Percentiles rank a stretch among this genome's conserved stretches.
Evolutionary conservation across 192 early-diverging fungal species (phyloP).

Genomic region (Gigaspora rosea): DNA sequence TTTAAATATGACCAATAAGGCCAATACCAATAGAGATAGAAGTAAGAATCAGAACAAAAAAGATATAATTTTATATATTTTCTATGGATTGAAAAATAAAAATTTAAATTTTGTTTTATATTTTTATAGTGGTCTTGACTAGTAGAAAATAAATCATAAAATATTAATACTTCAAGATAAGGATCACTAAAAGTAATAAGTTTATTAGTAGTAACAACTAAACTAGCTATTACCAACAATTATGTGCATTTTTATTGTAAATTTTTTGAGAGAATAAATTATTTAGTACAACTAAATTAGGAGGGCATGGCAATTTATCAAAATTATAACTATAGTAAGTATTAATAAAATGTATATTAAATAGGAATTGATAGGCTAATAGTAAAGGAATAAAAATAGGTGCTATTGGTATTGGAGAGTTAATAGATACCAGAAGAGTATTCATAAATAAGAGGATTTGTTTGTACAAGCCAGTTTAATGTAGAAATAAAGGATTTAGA

Average conservation of each 20-base stretch:
- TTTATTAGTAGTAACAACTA: not conserved
- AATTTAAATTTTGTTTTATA: not conserved
- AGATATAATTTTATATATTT: constrained; percentile 3
- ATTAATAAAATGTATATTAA: too few relatives aligned
- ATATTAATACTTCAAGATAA: too few relatives aligned
- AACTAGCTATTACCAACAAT: too few relatives aligned
- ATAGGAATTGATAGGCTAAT: too few relatives aligned
- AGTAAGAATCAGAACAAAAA: not conserved
- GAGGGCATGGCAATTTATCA: too few relatives aligned
- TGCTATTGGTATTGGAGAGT: too few relatives aligned
- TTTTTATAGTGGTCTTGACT: not conserved
- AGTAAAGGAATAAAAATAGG: not conserved
- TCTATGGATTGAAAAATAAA: not conserved
- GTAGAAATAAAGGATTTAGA: not conserved
- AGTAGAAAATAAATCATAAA: not conserved
- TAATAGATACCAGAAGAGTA: not conserved
- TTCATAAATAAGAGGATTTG: not conserved
- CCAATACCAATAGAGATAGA: not conserved
- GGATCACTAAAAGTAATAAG: too few relatives aligned
- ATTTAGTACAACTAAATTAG: not conserved
- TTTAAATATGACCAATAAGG: not conserved
- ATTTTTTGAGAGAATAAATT: not conserved
- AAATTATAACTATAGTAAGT: not conserved
- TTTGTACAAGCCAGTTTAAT: not conserved
- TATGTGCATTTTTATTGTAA: too few relatives aligned